Conservation (phyloP, 192 early-diverging fungal species). For the Dissophora ornata region DNA sequence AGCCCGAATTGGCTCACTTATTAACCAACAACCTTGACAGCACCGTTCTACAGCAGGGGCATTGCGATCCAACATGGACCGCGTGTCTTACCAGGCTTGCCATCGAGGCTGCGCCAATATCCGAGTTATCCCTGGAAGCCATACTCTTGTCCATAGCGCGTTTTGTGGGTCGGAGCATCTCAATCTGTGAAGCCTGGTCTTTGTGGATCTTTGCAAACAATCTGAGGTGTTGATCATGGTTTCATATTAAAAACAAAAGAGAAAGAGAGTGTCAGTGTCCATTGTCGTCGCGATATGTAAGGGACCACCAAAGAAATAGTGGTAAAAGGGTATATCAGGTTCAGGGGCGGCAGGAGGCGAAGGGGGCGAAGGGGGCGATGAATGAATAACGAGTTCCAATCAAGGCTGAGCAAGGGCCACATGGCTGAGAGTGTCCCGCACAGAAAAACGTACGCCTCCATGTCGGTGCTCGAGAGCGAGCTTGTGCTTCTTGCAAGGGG, state of each 20-base stretch:
- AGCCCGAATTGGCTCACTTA: background rate
- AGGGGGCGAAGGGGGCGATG: background rate
- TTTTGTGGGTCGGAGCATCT: slow-evolving; percentile 45
- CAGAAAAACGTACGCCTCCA: slow-evolving; percentile 46
- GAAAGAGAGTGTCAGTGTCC: background rate
- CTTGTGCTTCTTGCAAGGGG: slow-evolving; percentile 40
- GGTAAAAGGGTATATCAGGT: background rate
- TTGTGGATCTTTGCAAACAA: slow-evolving; percentile 55
- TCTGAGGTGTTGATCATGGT: background rate
- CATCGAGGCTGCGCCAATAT: slow-evolving; percentile 15
- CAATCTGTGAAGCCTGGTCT: slow-evolving; percentile 49
- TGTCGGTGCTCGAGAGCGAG: slow-evolving; percentile 46
- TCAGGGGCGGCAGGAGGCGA: background rate
- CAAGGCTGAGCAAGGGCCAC: slow-evolving; percentile 2
- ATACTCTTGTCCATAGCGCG: slow-evolving; percentile 48
- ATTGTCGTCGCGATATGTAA: background rate
- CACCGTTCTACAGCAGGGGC: too few relatives aligned
- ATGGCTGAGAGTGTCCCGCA: background rate
- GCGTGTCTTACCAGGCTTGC: slow-evolving; percentile 40
- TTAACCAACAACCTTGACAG: background rate
- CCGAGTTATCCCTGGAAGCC: slow-evolving; percentile 21
- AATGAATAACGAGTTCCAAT: background rate
- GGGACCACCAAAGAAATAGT: too few relatives aligned
- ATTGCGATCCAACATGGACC: too few relatives aligned
- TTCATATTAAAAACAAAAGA: background rate